Evolutionary conservation across 192 early-diverging fungal species (phyloP), one percentile per base, ranked within the genome.

Genomic region (Podila minutissima): DNA sequence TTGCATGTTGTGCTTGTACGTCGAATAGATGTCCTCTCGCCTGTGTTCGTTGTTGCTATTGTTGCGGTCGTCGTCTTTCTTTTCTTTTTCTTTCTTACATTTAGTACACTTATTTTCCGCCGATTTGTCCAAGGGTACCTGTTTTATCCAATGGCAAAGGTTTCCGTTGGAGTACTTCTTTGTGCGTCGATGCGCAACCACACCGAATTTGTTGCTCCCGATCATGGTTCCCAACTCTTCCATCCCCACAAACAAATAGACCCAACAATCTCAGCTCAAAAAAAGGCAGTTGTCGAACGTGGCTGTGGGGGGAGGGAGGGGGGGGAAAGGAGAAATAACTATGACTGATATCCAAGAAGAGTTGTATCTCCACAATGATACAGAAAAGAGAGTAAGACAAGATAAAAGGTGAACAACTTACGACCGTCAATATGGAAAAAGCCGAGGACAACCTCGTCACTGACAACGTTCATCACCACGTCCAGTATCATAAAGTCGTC

Each of bases 401-500:
- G 22, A 33, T 13, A 59, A 9, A 22, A 4, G 10, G 28, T 59
- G 46, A 51, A 49, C 9, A 15, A 15, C 64, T 81, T 82, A 85
- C 74, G 74, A 41, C 75, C 75, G 68, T 85, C 84, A 28, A 82
- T 74, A 62, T 85, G 81, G 69, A 85, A 85, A 49, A 77, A 83
- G 24, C 81, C 84, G 8, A 85, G 74, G 8, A 85, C 81, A 26
- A 85, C 82, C 32, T 85, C 84, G 50, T 85, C 74, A 38, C 81
- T 85, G 51, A 85, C 84, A 65, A 85, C 75, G 37, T 83, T 75
- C 81, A 85, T 85, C 37, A 82, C 84, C 0, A 85, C 68, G 38
- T 85, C 66, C 61, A 85, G 67, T 49, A 85, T 79, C 63, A 83
- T 74, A 55, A 74, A 85, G n/a, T 83, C 81, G 20, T 85, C 66